A percentile compares a stretch with the other conserved stretches of the same genome.
phyloP scores from a whole-genome alignment of 306 rosid species.

The Medicago ruthenica region DNA sequence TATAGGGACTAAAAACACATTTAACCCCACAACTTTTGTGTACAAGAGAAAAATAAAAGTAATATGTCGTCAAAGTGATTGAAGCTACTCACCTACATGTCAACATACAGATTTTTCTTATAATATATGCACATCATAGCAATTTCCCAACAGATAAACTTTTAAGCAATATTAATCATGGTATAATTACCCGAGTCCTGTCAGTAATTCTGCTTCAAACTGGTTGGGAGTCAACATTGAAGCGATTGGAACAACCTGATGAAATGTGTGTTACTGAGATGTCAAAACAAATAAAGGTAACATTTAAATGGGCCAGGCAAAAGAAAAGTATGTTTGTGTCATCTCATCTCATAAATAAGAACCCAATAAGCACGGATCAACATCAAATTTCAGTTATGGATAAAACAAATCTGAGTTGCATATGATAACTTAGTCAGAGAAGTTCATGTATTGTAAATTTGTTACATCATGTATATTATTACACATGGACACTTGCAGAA shows the following conservation, averaged over 20 bases:
- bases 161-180: slow-evolving; percentile 34
- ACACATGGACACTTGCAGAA: slow-evolving; percentile 22
- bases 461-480: slow-evolving; percentile 29
- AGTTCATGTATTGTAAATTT: slow-evolving; percentile 33
- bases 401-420: slow-evolving; percentile 8
- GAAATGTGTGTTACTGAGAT: slow-evolving; percentile 41
- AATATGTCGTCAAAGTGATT: slow-evolving; percentile 1
- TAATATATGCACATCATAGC: background rate
- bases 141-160: slow-evolving; percentile 20
- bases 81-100: slow-evolving; percentile 6
- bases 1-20: background rate
- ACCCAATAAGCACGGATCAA: slow-evolving; percentile 4
- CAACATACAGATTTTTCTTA: background rate
- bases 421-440: slow-evolving; percentile 20
- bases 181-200: slow-evolving; percentile 69
- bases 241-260: slow-evolving; percentile 91
- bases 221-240: slow-evolving; percentile 98
- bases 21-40: background rate
- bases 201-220: slow-evolving; percentile 91
- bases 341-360: background rate
- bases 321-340: slow-evolving; percentile 24
- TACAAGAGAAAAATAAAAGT: slow-evolving; percentile 5
- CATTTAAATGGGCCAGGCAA: slow-evolving; percentile 23
- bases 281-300: slow-evolving; percentile 38
- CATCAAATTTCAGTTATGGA: slow-evolving; percentile 31